phyloP scores from a whole-genome alignment of 73 alveolate species.

The Symbiodinium natans region DNA sequence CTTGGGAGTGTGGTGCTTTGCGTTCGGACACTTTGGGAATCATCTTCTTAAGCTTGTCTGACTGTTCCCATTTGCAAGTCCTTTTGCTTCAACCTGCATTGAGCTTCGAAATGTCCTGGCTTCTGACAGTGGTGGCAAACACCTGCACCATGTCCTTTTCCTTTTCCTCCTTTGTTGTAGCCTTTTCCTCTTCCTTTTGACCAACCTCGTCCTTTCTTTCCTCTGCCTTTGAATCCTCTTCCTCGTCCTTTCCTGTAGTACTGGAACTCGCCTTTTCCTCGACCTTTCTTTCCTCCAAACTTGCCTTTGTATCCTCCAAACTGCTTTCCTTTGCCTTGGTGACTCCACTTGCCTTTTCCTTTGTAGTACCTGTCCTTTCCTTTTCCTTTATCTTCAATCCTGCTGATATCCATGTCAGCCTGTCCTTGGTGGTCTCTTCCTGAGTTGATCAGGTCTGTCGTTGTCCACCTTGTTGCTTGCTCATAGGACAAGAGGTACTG shows the following conservation, averaged over 20 bases:
- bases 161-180: background rate
- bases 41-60: background rate
- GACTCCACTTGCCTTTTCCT: background rate
- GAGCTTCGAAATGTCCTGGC: background rate
- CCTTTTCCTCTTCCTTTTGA: background rate
- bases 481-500: background rate
- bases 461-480: background rate
- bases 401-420: background rate
- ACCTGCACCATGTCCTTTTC: background rate
- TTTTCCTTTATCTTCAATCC: background rate
- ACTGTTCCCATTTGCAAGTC: background rate
- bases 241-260: background rate
- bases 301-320: background rate
- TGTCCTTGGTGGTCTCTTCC: background rate
- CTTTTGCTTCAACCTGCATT: background rate
- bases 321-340: background rate
- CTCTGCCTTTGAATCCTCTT: background rate
- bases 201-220: background rate
- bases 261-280: background rate
- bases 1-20: background rate
- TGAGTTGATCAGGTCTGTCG: background rate
- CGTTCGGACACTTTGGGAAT: background rate
- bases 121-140: background rate
- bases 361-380: background rate
- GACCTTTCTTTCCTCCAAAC: background rate